Evolutionary conservation across 2,329 filamentous ascomycete genomes (phyloP).

Genomic region (Penicillium sp.): DNA sequence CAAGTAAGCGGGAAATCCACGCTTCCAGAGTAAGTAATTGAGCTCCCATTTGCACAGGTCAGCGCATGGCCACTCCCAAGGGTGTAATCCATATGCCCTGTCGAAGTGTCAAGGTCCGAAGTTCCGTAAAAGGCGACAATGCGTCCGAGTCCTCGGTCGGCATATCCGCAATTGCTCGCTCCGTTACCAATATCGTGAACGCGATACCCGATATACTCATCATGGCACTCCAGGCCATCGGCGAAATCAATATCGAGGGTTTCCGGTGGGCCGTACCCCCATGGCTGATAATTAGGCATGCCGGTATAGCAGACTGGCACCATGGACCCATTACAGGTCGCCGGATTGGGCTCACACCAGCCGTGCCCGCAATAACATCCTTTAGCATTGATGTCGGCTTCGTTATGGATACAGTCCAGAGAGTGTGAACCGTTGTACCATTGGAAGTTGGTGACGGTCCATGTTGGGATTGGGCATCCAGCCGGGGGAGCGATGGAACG

Average conservation of each 20-base stretch:
- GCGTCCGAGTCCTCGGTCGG: slow-evolving; percentile 22
- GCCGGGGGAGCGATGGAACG: slow-evolving; percentile 24
- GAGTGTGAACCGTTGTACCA: slow-evolving; percentile 19
- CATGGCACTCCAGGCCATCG: slow-evolving; percentile 26
- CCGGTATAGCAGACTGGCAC: slow-evolving; percentile 28
- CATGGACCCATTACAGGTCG: slow-evolving; percentile 25
- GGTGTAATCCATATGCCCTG: slow-evolving; percentile 24
- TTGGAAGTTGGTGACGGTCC: slow-evolving; percentile 23
- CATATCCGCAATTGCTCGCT: slow-evolving; percentile 29
- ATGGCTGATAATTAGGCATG: slow-evolving; percentile 31
- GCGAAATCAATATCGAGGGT: slow-evolving; percentile 27
- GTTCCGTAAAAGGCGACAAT: slow-evolving; percentile 30
- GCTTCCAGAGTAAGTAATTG: slow-evolving; percentile 27
- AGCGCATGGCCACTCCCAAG: slow-evolving; percentile 27
- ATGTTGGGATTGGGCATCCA: slow-evolving; percentile 29
- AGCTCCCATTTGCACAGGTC: slow-evolving; percentile 26
- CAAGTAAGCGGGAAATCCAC: slow-evolving; percentile 25
- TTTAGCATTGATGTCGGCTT: slow-evolving; percentile 21
- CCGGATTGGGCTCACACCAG: slow-evolving; percentile 25
- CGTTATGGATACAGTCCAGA: slow-evolving; percentile 16
- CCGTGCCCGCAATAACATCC: slow-evolving; percentile 22
- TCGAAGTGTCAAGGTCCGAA: slow-evolving; percentile 19
- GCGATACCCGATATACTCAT: slow-evolving; percentile 30
- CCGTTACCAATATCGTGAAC: slow-evolving; percentile 30
- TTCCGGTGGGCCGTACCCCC: slow-evolving; percentile 27